Base-by-base conservation (phyloP, 2,329 filamentous ascomycete species). In the Ceratocystis ficicola region DNA sequence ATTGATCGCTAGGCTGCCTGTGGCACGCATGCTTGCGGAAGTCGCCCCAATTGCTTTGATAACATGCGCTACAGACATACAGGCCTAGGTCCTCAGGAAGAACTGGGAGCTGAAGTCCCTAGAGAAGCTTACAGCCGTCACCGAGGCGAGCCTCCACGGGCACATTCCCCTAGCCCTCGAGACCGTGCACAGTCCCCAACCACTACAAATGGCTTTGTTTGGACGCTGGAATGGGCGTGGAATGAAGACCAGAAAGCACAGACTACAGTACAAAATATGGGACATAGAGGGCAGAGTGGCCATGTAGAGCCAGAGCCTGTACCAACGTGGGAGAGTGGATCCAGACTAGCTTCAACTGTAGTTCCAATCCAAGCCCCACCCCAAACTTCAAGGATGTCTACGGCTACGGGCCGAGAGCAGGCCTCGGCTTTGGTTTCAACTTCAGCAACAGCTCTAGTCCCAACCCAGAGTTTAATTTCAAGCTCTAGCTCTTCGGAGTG, bases 171-270 rank as follows among this genome's bases (percentile, higher is more conserved):
- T 8, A 17, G 30, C 15, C 52, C 52, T n/a, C 12, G 6, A 30
- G 17, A 25, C 20, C 52, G 52, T 10, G 28, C 52, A 6, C 28
- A 28, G 8, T 59, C 55, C 17, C 55, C 55, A 7, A 59, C 55
- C 17, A 20, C 12, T 10, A 10, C 25, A 36, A 8, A 36, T 25
- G 55, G 28, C 8, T 59, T 59, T 36, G 28, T 59, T 17, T 59
- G 55, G 55, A 59, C 55, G n/a, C 7, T 59, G 5, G 55, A 59
- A 36, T 59, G 55, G 55, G 55, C 55, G 10, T 59, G 55, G 55
- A 59, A 36, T 15, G 22, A 25, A 25, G 15, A 36, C 25, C 55
- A 36, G 55, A 28, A 17, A 4, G 55, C 5, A 2, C 55, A 8
- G 28, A 10, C 25, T 36, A 4, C 17, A 36, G 55, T 8, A 2